phyloP scores from a whole-genome alignment of 441 rosid species.

The Omphalea diandra region DNA sequence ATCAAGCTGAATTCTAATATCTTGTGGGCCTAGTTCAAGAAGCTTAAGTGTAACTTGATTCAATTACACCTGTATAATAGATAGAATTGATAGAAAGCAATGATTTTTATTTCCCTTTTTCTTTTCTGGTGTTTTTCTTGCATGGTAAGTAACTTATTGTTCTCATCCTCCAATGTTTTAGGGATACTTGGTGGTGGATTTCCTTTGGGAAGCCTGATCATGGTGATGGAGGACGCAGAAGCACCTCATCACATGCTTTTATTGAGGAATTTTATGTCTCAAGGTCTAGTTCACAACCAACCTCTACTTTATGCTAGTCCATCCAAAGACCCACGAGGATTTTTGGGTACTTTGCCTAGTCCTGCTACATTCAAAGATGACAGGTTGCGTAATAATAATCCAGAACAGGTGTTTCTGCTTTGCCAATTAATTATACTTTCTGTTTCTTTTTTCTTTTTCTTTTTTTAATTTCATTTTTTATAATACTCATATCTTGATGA shows the following conservation, averaged over 20 bases:
- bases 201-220: constrained; percentile 78
- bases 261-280: constrained; percentile 91
- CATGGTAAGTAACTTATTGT: neutral
- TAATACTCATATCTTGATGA: constrained; percentile 10
- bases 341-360: constrained; percentile 86
- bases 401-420: constrained; percentile 50
- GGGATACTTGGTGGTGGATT: constrained; percentile 87
- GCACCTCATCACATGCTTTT: constrained; percentile 96
- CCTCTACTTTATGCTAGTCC: constrained; percentile 86
- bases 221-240: constrained; percentile 97
- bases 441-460: neutral
- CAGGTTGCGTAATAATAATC: constrained; percentile 40
- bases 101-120: neutral
- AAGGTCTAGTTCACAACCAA: constrained; percentile 85
- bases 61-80: too few relatives aligned
- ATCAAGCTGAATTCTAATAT: too few relatives aligned
- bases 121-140: neutral
- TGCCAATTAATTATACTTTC: neutral
- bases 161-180: constrained; percentile 24
- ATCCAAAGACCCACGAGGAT: constrained; percentile 74
- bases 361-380: constrained; percentile 67
- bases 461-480: neutral
- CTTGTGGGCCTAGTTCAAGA: too few relatives aligned
- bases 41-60: too few relatives aligned
- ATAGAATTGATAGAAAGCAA: neutral